Conservation (phyloP, 2,329 filamentous ascomycete genomes). For the Dactylellina sp. region DNA sequence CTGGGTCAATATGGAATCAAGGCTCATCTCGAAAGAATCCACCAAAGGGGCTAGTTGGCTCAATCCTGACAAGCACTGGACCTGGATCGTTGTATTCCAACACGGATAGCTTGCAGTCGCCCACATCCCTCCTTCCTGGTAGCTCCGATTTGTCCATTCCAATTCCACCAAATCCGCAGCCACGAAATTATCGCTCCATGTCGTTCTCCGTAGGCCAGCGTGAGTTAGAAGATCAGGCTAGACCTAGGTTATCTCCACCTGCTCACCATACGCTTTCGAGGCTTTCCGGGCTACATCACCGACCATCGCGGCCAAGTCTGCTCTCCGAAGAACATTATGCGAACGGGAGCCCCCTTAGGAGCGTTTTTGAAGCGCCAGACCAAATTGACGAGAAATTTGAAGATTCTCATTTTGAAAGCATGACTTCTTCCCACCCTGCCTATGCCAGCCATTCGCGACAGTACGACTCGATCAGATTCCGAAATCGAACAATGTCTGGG, state of each 20-base stretch:
- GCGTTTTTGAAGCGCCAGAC: constrained; percentile 76
- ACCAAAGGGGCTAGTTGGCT: constrained; percentile 65
- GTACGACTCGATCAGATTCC: constrained; percentile 61
- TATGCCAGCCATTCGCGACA: constrained; percentile 63
- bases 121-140: constrained; percentile 64
- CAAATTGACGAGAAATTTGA: constrained; percentile 70
- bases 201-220: constrained; percentile 95
- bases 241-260: constrained; percentile 63
- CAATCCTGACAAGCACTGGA: constrained; percentile 72
- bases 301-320: constrained; percentile 82
- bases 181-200: constrained; percentile 93
- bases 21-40: constrained; percentile 81
- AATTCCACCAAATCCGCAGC: constrained; percentile 87
- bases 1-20: constrained; percentile 83
- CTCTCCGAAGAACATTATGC: constrained; percentile 75
- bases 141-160: constrained; percentile 79
- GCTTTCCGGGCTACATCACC: constrained; percentile 78
- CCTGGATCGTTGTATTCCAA: constrained; percentile 68
- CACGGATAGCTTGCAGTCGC: constrained; percentile 70
- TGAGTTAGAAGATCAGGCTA: constrained; percentile 72
- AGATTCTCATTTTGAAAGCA: constrained; percentile 73
- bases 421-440: constrained; percentile 72
- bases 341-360: constrained; percentile 67
- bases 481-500: constrained; percentile 59
- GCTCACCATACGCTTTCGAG: constrained; percentile 69